Evolutionary conservation across 129 eudicot species (phyloP), one percentile per base, ranked within the genome.

Genomic region (Tagetes erecta): DNA sequence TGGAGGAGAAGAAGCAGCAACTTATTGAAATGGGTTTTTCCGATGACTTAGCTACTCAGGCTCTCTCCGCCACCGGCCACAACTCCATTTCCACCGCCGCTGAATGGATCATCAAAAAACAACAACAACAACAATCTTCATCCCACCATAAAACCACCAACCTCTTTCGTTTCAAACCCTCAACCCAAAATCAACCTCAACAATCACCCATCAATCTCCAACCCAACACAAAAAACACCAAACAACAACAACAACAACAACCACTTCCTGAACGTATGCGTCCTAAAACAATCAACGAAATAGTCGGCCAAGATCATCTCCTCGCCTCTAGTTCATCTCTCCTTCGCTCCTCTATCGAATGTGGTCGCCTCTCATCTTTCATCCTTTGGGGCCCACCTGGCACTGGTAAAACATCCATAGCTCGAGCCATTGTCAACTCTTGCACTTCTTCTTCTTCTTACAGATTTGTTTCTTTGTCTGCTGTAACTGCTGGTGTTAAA

Each of bases 371-470:
- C 58, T 97, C 98, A 13, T 94, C 98, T 3, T 40, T 94, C 27
- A 70, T 94, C 62, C 79, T 94, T 3, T 94, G 97, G 98, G 97
- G 98, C 34, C 98, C 98, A 33, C 98, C 98, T 37, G 98, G 98
- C 35, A 88, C 96, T 1, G 98, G 98, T 47, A 90, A 94, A 81
- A 94, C 98, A 59, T 88, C 98, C 70, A 88, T 94, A 13, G 98
- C 87, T 37, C 82, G 84, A 67, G 96, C 98, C 79, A 83, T 94
- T 60, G 89, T 83, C 35, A 77, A 63, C 72, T 83, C 88, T 0
- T 79, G 82, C 2, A 30, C 82, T 0, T 31, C 82, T 0, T 49
- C 81, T 13, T 73, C 85, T 0, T 53, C 69, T 3, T 88, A 88
- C 75, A 83, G 84, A 3, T 90, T 94, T 33, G 89, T 90, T 8